A percentile compares a stretch with the other conserved stretches of the same genome.
Evolutionary conservation across 2,329 filamentous ascomycete species (phyloP).

Genomic region (Cercospora berteroae): DNA sequence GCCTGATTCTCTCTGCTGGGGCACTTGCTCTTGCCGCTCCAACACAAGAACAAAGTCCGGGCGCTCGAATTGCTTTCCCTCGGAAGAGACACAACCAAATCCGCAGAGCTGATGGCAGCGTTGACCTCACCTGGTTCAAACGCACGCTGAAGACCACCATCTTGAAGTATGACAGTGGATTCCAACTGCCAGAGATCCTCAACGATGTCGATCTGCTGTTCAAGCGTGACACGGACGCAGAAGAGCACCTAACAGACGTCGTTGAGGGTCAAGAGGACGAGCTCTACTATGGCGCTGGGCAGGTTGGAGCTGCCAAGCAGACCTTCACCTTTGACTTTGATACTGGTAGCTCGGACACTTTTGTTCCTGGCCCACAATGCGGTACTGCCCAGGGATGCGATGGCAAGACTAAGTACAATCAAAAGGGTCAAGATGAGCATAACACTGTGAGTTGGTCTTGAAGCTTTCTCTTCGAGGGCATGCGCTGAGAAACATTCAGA

Average conservation of each 20-base stretch:
- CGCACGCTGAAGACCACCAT: constrained; percentile 16
- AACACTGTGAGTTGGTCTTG: constrained; percentile 13
- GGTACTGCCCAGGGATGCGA: constrained; percentile 25
- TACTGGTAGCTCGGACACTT: constrained; percentile 28
- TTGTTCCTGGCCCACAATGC: constrained; percentile 29
- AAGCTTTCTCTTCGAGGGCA: neutral
- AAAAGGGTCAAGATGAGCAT: constrained; percentile 23
- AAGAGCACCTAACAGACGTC: constrained; percentile 23
- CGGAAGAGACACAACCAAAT: constrained; percentile 15
- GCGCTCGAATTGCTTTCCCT: constrained; percentile 13
- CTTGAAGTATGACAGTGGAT: constrained; percentile 23
- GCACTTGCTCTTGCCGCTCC: constrained; percentile 26
- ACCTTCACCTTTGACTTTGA: constrained; percentile 30
- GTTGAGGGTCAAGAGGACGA: constrained; percentile 17
- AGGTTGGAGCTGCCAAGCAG: constrained; percentile 20
- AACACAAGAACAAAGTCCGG: constrained; percentile 13
- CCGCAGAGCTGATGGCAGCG: constrained; percentile 16
- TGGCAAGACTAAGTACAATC: constrained; percentile 26
- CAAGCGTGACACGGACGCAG: constrained; percentile 20
- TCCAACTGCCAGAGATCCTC: constrained; percentile 18
- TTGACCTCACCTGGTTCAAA: constrained; percentile 22
- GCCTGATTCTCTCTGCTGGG: constrained; percentile 20
- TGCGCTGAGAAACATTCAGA: constrained; percentile 13
- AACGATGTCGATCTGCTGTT: constrained; percentile 10
- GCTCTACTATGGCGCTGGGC: constrained; percentile 23